These are phyloP conservation scores for Naganishia vaughanmartiniae DNA, from an alignment of 768 basidiomycete species.

Conservation along the genomic window DNA sequence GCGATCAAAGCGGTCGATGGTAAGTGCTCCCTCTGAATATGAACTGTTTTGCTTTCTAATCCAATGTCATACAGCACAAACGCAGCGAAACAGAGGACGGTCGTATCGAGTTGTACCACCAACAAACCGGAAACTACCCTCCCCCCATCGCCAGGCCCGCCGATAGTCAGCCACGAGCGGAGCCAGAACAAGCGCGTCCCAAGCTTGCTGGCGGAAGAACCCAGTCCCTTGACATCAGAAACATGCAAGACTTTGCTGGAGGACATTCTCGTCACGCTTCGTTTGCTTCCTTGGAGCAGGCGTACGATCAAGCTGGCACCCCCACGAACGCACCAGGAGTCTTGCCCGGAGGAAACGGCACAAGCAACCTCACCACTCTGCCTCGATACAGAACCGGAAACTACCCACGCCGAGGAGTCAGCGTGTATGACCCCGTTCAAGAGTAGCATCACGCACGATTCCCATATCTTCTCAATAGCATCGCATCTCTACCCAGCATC, in stretches of 20 bases:
- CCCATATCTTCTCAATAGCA: background rate
- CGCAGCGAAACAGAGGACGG: conserved; percentile 17
- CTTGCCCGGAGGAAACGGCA: background rate
- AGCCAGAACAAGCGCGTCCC: background rate
- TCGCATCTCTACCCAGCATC: background rate
- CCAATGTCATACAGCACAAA: conserved; percentile 2
- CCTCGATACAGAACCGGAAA: conserved; percentile 9
- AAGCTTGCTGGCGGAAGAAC: background rate
- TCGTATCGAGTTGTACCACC: conserved; percentile 2
- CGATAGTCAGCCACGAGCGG: background rate
- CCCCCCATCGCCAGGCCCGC: conserved; percentile 18
- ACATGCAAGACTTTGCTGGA: background rate
- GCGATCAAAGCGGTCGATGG: background rate
- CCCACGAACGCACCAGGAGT: background rate
- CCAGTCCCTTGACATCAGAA: conserved; percentile 10
- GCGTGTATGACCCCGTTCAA: conserved; percentile 19
- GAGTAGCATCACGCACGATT: background rate
- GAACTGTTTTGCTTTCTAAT: background rate
- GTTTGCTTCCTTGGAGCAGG: conserved; percentile 13
- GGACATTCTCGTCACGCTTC: conserved; percentile 20
- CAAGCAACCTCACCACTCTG: background rate
- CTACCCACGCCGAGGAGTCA: conserved; percentile 15
- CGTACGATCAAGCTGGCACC: background rate
- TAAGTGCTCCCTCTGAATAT: background rate
- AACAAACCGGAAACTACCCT: conserved; percentile 16